Conservation (phyloP, 2,329 filamentous ascomycete genomes). For the Penicillium sp. region DNA sequence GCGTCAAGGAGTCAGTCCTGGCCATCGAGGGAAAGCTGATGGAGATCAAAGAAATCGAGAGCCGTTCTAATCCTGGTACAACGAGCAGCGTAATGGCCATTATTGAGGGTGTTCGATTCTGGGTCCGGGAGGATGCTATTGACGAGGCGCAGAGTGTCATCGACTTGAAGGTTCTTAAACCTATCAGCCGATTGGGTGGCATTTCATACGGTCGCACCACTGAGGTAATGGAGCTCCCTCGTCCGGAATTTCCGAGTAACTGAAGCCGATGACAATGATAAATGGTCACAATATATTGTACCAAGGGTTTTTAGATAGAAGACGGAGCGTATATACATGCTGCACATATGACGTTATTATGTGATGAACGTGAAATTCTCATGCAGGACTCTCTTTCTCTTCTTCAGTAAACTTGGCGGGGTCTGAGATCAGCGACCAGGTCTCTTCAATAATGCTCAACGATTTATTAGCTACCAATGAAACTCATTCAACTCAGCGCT, state of each 20-base stretch:
- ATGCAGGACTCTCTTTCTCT: too few species aligned
- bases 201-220: constrained; percentile 75
- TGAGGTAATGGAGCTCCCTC: constrained; percentile 68
- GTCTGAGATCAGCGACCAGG: too few species aligned
- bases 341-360: too few species aligned
- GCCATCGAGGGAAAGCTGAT: constrained; percentile 78
- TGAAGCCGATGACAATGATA: not conserved
- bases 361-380: too few species aligned
- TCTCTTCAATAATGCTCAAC: too few species aligned
- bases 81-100: constrained; percentile 73
- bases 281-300: not conserved
- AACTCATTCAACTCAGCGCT: too few species aligned
- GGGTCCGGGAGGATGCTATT: constrained; percentile 84
- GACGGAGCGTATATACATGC: too few species aligned
- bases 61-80: constrained; percentile 65
- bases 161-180: constrained; percentile 71
- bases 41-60: constrained; percentile 73
- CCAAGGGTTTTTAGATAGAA: not conserved
- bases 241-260: constrained; percentile 24
- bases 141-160: constrained; percentile 73
- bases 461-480: too few species aligned
- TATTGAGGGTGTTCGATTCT: constrained; percentile 82
- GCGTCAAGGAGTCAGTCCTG: constrained; percentile 81
- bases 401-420: too few species aligned
- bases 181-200: constrained; percentile 76